Base-by-base conservation (phyloP, 768 basidiomycete genomes). In the Xerocomellus chrysenteron region DNA sequence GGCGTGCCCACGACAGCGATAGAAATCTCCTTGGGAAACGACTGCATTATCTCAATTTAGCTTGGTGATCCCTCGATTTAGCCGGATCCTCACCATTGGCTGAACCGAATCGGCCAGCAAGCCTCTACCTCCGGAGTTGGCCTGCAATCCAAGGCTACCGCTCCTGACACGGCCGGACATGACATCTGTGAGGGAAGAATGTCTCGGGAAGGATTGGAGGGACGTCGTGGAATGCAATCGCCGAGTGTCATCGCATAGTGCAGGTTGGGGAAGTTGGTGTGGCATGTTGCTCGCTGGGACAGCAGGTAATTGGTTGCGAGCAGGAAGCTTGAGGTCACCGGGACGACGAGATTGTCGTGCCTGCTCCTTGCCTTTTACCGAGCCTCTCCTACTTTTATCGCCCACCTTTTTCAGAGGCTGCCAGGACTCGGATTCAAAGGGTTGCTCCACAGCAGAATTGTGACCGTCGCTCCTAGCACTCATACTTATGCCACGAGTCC, bases 1-100 rank as follows among this genome's bases (percentile, higher is more conserved):
- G 79, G 71, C 13, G 83, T 80, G 14, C 96, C 96, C 39, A 95
- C 79, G 35, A 98, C 85, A 33, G 87, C 86, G 32, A 98, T 76
- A 10, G 85, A 83, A 47, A 89, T 62, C 47, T 74, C 69, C 57
- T 65, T 73, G 11, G 64, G 58, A 13, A 70, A 65, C 17, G 56
- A 54, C 73, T 73, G 42, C 19, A 47, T 30, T n/a, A 24, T 21
- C 48, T 60, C 48, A 64, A 60, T 46, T 52, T 55, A 33, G 41
- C 46, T 32, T 36, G 49, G 26, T 19, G 17, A 46, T 39, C 30
- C 26, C 26, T 40, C 37, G 43, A 52, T 35, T 46, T 55, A 48
- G n/a, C 30, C 33, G 12, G 16, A 24, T 51, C 50, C 65, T 66
- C 58, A 74, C 73, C 60, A 58, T 60, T 40, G 64, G 51, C 40